Base-by-base conservation (phyloP, 208 protist species). In the Trypanosoma brucei region DNA sequence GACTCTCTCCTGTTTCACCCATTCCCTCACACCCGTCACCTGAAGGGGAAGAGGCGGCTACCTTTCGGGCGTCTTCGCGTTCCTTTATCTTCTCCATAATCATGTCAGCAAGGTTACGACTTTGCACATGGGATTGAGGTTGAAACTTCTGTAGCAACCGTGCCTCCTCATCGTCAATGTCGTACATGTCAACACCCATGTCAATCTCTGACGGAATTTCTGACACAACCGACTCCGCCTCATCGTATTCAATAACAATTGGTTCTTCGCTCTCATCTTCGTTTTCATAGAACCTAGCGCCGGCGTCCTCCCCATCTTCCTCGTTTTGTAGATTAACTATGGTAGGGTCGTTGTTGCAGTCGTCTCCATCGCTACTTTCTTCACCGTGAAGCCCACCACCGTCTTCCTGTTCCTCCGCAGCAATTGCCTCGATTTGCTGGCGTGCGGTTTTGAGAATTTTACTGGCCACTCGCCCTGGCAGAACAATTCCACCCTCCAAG, bases 71-170 rank as follows among this genome's bases (percentile, higher is more conserved):
- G 45, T 70, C 73, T 72, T 95, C 91, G 62, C 91, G 90, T 65
- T 93, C 86, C 61, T 72, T 78, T 61, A 96, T 96, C 62, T 94
- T 93, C 56, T 92, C 88, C 83, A 86, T 93, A 44, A 96, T 96
- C 68, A 96, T 88, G 54, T 94, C 91, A 0, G 88, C 91, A 60
- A 96, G 61, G 67, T 92, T 92, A 63, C 91, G 91, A 59, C 75
- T 92, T 72, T 91, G 88, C 73, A 94, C 80, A 31, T 72, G 77
- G 8, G 91, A 95, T 8, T 70, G 67, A 8, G 91, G 91, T 67
- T 90, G 86, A 51, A 96, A 93, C 70, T 91, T 84, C 63, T 92
- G 81, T 54, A 96, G 70, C 67, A 96, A 75, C 8, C 79, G 76
- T 34, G 84, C 85, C 70, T 96, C 88, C 72, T 94, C 91, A 39